A percentile compares a stretch with the other conserved stretches of the same genome.
Conservation (phyloP, 2,329 filamentous ascomycete species). For the Byssoonygena ceratinophila region DNA sequence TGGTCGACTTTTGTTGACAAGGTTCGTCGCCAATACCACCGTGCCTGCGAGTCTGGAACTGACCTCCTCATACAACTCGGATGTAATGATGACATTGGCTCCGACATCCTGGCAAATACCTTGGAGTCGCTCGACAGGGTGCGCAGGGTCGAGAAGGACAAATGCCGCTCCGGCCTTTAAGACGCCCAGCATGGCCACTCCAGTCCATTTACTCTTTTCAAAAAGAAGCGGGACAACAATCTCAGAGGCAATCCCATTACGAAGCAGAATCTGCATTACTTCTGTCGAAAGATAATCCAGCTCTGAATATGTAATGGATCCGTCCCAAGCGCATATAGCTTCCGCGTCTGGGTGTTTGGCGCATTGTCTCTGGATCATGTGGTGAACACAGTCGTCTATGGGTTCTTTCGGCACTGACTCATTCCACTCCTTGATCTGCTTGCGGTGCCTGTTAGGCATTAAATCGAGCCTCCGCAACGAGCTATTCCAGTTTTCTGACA, state of each 20-base stretch:
- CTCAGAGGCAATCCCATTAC: conserved; percentile 26
- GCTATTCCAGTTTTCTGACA: too few relatives aligned
- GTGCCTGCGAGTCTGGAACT: too few relatives aligned
- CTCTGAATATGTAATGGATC: conserved; percentile 49
- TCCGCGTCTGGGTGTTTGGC: too few relatives aligned
- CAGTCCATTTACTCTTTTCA: conserved; percentile 63
- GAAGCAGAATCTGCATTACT: conserved; percentile 47
- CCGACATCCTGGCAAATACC: conserved; percentile 19
- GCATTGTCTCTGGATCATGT: too few relatives aligned
- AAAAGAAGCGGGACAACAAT: conserved; percentile 57
- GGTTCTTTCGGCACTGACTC: too few relatives aligned
- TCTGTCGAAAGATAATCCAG: conserved; percentile 56
- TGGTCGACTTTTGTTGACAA: not conserved
- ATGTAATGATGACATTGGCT: conserved; percentile 3
- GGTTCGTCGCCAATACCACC: too few relatives aligned
- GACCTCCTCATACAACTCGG: not conserved
- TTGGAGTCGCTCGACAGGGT: conserved; percentile 20
- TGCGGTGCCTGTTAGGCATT: too few relatives aligned
- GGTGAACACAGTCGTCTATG: too few relatives aligned
- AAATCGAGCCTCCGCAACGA: too few relatives aligned
- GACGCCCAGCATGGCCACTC: conserved; percentile 34
- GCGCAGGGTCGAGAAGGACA: conserved; percentile 24
- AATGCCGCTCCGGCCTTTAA: conserved; percentile 25
- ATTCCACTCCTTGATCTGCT: too few relatives aligned
- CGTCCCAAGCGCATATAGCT: conserved; percentile 19